Percentiles rank a stretch among this genome's conserved stretches.
Conservation (phyloP, 1,139 yeast species). For the Saccharomyces hybrid region DNA sequence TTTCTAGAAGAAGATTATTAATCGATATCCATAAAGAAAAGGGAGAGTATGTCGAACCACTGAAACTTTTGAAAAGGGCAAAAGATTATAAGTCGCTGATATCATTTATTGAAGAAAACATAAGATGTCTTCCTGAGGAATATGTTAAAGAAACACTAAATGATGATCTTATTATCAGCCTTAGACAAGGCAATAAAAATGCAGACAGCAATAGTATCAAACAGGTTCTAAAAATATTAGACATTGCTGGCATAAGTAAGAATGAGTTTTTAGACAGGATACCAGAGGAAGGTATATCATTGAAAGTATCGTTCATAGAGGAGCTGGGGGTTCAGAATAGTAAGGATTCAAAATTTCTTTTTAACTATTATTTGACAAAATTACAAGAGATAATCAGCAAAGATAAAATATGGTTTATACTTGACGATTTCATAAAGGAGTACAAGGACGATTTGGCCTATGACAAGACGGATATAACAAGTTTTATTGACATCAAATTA, state of each 20-base stretch:
- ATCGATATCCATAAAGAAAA: conserved; percentile 14
- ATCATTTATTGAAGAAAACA: conserved; percentile 9
- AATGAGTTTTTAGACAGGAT: conserved; percentile 15
- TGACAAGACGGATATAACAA: conserved; percentile 16
- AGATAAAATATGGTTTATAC: conserved; percentile 11
- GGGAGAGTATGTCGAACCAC: conserved; percentile 9
- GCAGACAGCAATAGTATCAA: background rate
- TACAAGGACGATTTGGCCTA: conserved; percentile 23
- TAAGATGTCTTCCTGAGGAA: conserved; percentile 9
- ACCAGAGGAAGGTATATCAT: conserved; percentile 8
- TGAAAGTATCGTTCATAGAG: conserved; percentile 24
- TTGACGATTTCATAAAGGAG: conserved; percentile 12
- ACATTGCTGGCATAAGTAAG: conserved; percentile 8
- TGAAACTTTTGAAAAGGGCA: conserved; percentile 13
- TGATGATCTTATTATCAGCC: conserved; percentile 13
- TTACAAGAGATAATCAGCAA: conserved; percentile 16
- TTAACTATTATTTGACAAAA: conserved; percentile 22
- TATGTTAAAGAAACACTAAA: conserved; percentile 11
- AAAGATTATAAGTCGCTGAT: conserved; percentile 8
- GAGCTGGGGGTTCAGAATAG: conserved; percentile 16
- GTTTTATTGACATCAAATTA: conserved; percentile 18
- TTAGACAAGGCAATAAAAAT: conserved; percentile 5
- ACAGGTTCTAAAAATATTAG: conserved; percentile 11
- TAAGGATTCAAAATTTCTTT: conserved; percentile 21
- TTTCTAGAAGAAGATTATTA: conserved; percentile 10